Base-by-base conservation (phyloP, 257 asterid species). In the Ajuga chamaepitys region DNA sequence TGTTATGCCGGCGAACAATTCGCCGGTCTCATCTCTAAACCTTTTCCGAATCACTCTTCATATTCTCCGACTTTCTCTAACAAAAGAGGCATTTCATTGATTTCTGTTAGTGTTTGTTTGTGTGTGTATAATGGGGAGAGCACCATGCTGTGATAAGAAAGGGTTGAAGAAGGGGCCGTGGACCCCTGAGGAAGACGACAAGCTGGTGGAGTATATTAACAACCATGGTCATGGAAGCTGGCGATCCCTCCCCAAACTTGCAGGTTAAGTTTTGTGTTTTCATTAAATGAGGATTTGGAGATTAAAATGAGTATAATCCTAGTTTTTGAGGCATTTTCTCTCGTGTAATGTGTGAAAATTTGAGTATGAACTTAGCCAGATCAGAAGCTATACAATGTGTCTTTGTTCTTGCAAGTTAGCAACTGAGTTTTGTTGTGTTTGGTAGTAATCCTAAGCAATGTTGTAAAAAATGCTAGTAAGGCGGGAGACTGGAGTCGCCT, bases 221-320 rank as follows among this genome's bases (percentile, higher is more conserved):
- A 79, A 80, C 34, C 72, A 88, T 79, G 98, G 98, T 12, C 89
- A 84, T 80, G 95, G 95, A n/a, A 86, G 96, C 83, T 91, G 98
- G 98, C 85, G 94, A 54, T 78, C 86, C 57, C 87, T 91, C 51
- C 98, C 98, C 58, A 84, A 86, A 64, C 91, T 77, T 65, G 98
- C 98, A 72, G 98, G 97, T 91, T 24, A 34, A 0, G 6, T 13
- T 22, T 4, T 24, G 2, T 24, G 37, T 30, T 5, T 30, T 1
- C 7, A 0, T 30, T 1, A n/a, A n/a, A n/a, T 30, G 37, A 1
- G 5, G 7, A 28, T 2, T 28, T 28, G 34, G 2, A 2, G 34
- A 28, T 28, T 28, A n/a, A n/a, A n/a, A n/a, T n/a, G n/a, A n/a
- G n/a, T n/a, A n/a, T n/a, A n/a, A n/a, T n/a, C n/a, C n/a, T n/a